phyloP scores from a whole-genome alignment of 805 yeast genomes.

The Candida endomychidarum region DNA sequence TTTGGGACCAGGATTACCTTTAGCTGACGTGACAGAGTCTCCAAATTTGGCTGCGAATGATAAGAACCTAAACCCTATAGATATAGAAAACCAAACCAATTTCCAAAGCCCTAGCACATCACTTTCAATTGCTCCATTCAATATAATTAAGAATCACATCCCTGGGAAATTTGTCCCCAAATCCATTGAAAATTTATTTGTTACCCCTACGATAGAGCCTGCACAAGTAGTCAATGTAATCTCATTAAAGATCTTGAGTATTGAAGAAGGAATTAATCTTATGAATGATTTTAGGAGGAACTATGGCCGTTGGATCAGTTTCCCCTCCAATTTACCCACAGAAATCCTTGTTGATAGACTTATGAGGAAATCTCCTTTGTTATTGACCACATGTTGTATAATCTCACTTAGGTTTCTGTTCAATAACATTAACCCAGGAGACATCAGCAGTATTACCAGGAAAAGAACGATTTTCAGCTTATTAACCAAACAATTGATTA shows the following conservation, averaged over 20 bases:
- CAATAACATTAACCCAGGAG: slow-evolving; percentile 26
- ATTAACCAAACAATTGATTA: slow-evolving; percentile 46
- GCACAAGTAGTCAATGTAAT: slow-evolving; percentile 47
- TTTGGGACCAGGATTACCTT: not conserved
- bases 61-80: slow-evolving; percentile 21
- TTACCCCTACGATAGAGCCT: slow-evolving; percentile 14
- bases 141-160: slow-evolving; percentile 35
- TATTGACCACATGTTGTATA: slow-evolving; percentile 67
- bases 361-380: slow-evolving; percentile 53
- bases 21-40: slow-evolving; percentile 18
- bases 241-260: slow-evolving; percentile 46
- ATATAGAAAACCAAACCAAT: slow-evolving; percentile 20
- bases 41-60: slow-evolving; percentile 24
- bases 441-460: slow-evolving; percentile 21
- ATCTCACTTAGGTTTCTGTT: slow-evolving; percentile 55
- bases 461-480: slow-evolving; percentile 38
- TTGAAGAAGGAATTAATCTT: slow-evolving; percentile 48
- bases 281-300: slow-evolving; percentile 60
- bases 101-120: slow-evolving; percentile 33
- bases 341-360: slow-evolving; percentile 50
- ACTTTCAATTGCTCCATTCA: slow-evolving; percentile 44
- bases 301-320: slow-evolving; percentile 77
- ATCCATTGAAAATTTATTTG: slow-evolving; percentile 35
- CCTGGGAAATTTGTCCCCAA: slow-evolving; percentile 27
- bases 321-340: slow-evolving; percentile 54